phyloP scores from a whole-genome alignment of 768 basidiomycete genomes.

The Auricularia sp. region DNA sequence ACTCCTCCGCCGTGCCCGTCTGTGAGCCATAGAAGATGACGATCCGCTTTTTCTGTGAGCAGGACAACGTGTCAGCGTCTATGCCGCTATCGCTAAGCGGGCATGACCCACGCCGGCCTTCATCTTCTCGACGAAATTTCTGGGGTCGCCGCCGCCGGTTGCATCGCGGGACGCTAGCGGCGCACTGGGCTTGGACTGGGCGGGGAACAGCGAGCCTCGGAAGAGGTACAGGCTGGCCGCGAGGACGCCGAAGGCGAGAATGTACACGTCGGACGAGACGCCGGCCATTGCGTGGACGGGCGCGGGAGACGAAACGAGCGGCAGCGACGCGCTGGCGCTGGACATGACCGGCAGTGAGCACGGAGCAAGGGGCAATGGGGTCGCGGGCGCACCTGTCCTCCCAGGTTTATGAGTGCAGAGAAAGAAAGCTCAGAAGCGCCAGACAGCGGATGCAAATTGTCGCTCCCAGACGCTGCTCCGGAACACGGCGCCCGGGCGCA shows the following conservation, averaged over 20 bases:
- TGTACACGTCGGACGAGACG: slow-evolving; percentile 53
- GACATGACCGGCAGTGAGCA: background rate
- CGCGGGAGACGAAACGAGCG: background rate
- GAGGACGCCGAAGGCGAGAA: slow-evolving; percentile 64
- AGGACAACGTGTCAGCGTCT: slow-evolving; percentile 7
- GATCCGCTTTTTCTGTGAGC: slow-evolving; percentile 79
- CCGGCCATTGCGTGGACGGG: background rate
- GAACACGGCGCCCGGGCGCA: too few species aligned
- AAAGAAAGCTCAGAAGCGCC: background rate
- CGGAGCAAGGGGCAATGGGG: background rate
- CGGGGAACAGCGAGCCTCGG: slow-evolving; percentile 66
- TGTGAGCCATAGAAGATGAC: slow-evolving; percentile 98
- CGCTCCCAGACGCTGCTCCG: too few species aligned
- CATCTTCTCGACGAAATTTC: slow-evolving; percentile 93
- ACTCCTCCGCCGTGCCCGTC: slow-evolving; percentile 97
- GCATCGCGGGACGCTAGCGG: slow-evolving; percentile 31
- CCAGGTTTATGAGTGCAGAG: background rate
- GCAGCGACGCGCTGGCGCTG: slow-evolving; percentile 1
- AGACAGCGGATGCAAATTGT: background rate
- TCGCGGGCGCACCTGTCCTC: background rate
- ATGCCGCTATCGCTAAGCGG: background rate
- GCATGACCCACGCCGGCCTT: slow-evolving; percentile 68
- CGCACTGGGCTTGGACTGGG: slow-evolving; percentile 51
- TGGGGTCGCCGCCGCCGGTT: slow-evolving; percentile 67
- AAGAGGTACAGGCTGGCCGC: slow-evolving; percentile 76